A percentile compares a stretch with the other conserved stretches of the same genome.
Evolutionary conservation across 345 rosid species (phyloP).

Genomic region (Iberis pinnata): DNA sequence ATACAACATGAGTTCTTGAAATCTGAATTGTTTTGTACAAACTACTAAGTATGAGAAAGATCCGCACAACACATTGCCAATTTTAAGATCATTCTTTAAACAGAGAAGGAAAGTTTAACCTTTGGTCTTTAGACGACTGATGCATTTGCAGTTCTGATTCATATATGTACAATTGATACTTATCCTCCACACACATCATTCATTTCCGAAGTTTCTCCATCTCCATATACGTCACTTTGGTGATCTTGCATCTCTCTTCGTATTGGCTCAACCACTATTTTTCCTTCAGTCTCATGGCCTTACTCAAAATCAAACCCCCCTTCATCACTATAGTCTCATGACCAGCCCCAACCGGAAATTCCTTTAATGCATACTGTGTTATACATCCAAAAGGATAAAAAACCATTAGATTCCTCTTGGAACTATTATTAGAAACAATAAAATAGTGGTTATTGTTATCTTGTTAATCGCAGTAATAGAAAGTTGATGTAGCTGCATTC

Average conservation of each 20-base stretch:
- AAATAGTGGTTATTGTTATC: conserved; percentile 23
- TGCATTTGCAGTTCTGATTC: conserved; percentile 82
- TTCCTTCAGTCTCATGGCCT: conserved; percentile 53
- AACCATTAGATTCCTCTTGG: conserved; percentile 60
- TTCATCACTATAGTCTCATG: conserved; percentile 28
- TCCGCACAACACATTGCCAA: not conserved
- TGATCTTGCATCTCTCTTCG: conserved; percentile 70
- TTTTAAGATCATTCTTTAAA: conserved; percentile 6
- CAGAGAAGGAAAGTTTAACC: conserved; percentile 44
- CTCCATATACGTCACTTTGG: conserved; percentile 71
- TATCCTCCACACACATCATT: conserved; percentile 41
- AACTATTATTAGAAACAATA: conserved; percentile 22
- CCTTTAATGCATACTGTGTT: conserved; percentile 61
- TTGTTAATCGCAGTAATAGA: conserved; percentile 52
- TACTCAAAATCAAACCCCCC: conserved; percentile 44
- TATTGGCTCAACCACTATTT: conserved; percentile 57
- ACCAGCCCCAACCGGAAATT: conserved; percentile 28
- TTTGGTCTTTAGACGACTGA: conserved; percentile 42
- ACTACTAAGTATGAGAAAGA: conserved; percentile 18
- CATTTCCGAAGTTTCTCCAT: conserved; percentile 47
- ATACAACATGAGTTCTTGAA: conserved; percentile 43
- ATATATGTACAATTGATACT: conserved; percentile 58
- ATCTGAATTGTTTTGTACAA: conserved; percentile 46
- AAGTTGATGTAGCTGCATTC: conserved; percentile 66
- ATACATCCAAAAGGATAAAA: conserved; percentile 75